Percentiles rank a stretch among this genome's conserved stretches.
These are phyloP conservation scores for Aspergillus ibericus DNA, from an alignment of 2,329 filamentous ascomycete species.

Conservation along the genomic window DNA sequence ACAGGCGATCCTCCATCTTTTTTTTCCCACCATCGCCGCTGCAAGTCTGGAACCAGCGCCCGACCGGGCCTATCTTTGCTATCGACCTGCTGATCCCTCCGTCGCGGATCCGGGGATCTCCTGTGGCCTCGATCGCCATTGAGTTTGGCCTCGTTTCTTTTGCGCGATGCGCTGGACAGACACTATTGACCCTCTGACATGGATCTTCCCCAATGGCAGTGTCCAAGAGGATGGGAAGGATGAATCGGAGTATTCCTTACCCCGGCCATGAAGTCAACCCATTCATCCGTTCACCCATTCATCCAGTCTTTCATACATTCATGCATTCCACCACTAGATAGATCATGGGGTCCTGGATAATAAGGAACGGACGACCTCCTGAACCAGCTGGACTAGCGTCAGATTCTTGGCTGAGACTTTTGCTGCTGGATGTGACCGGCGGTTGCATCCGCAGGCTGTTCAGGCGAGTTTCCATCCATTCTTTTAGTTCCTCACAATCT, in stretches of 20 bases:
- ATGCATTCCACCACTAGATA: neutral
- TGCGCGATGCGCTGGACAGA: neutral
- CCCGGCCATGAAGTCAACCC: neutral
- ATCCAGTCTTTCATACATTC: neutral
- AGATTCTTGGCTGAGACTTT: neutral
- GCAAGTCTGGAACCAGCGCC: conserved; percentile 13
- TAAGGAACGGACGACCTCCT: neutral
- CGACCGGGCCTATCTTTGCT: neutral
- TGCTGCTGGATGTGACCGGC: neutral
- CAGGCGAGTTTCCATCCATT: neutral
- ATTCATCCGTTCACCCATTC: neutral
- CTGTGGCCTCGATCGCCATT: neutral
- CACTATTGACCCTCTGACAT: neutral
- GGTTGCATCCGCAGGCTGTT: neutral
- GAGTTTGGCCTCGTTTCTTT: neutral
- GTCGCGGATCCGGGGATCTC: conserved; percentile 14
- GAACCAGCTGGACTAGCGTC: neutral
- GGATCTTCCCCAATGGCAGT: neutral
- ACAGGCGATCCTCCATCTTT: neutral
- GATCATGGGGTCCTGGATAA: neutral
- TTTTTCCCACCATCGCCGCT: neutral
- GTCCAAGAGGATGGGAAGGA: too few relatives aligned
- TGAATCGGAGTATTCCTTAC: neutral
- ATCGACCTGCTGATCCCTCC: conserved; percentile 11
- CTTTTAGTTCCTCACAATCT: neutral